phyloP scores from a whole-genome alignment of 352 stramenopile species.

The Elongisporangium senticosum region DNA sequence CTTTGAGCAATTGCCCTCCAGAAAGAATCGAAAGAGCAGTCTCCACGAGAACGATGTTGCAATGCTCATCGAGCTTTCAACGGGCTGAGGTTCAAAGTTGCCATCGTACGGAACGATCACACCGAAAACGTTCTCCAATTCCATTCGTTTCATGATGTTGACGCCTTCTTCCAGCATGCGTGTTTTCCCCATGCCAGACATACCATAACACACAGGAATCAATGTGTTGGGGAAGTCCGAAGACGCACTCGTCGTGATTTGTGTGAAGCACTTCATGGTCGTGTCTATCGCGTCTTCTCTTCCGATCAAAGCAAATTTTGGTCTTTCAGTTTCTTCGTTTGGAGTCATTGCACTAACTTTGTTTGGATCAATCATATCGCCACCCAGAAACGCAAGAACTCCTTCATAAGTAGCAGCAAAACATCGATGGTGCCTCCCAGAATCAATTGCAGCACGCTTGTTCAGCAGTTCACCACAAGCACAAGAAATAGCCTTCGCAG shows the following conservation, averaged over 20 bases:
- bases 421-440: no score
- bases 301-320: not conserved
- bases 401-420: no score
- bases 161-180: constrained; percentile 1
- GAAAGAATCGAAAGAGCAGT: constrained; percentile 1
- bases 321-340: no score
- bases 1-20: not conserved
- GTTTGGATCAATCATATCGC: no score
- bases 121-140: not conserved
- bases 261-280: not conserved
- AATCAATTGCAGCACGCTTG: no score
- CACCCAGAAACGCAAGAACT: no score
- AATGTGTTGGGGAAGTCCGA: no score
- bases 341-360: no score
- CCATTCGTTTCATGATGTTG: not conserved
- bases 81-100: not conserved
- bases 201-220: not conserved
- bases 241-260: no score
- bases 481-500: no score
- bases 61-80: not conserved
- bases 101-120: not conserved
- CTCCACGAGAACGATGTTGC: not conserved
- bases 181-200: constrained; percentile 1
- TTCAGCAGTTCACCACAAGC: no score
- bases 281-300: not conserved